Evolutionary conservation across 345 rosid species (phyloP).

Genomic region (Eucalyptus decipiens): DNA sequence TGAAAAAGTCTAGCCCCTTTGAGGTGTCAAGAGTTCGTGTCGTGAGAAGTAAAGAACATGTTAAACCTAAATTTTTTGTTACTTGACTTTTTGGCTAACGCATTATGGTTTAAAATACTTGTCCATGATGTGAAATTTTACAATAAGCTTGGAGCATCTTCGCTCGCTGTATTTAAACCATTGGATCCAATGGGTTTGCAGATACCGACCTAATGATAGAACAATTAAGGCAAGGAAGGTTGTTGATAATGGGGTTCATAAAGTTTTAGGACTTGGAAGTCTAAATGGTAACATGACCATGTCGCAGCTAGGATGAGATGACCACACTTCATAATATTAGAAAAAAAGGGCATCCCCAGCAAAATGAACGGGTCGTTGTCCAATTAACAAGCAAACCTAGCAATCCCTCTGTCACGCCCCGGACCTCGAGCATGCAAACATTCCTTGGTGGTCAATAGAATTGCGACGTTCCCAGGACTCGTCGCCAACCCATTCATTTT

Average conservation of each 20-base stretch:
- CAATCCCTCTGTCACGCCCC: not conserved
- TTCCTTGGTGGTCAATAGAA: no score
- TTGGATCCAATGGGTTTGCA: not conserved
- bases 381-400: not conserved
- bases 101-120: not conserved
- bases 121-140: not conserved
- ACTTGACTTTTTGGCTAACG: not conserved
- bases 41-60: not conserved
- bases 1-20: not conserved
- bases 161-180: not conserved
- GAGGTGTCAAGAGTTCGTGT: not conserved
- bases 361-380: not conserved
- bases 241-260: fast-evolving
- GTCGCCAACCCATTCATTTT: no score
- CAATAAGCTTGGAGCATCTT: not conserved
- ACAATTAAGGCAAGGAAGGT: not conserved
- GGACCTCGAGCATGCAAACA: no score
- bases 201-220: not conserved
- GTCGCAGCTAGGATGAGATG: fast-evolving
- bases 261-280: not conserved
- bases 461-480: no score
- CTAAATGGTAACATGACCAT: not conserved
- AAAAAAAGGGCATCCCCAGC: not conserved
- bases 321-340: not conserved
- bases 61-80: not conserved